Conservation (phyloP, 2,329 filamentous ascomycete species). For the Pseudocercospora musae region DNA sequence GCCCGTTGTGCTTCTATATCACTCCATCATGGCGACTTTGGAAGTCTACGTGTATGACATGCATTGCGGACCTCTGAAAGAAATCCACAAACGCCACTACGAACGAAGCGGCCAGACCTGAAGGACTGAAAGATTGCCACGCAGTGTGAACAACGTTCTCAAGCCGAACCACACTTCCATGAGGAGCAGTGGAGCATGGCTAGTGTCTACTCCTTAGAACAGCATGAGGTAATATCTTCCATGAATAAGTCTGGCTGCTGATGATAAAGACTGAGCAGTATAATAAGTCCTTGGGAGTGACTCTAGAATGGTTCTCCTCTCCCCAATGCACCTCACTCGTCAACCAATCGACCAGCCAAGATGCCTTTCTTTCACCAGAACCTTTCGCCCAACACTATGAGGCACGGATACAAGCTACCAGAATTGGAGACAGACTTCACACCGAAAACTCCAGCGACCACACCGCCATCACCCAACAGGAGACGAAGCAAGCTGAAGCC, state of each 20-base stretch:
- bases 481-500: slow-evolving; percentile 2
- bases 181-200: slow-evolving; percentile 1
- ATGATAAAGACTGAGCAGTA: not conserved
- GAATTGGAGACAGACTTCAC: not conserved
- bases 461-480: not conserved
- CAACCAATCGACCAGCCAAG: not conserved
- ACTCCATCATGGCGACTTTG: not conserved
- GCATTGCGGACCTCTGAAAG: not conserved
- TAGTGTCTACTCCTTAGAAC: not conserved
- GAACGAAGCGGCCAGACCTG: not conserved
- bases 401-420: not conserved
- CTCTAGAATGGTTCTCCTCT: not conserved
- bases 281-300: not conserved
- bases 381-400: not conserved
- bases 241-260: not conserved
- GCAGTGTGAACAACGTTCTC: not conserved
- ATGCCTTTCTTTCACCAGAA: slow-evolving; percentile 4
- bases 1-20: not conserved
- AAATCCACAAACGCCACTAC: not conserved
- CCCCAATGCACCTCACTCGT: not conserved
- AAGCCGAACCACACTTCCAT: slow-evolving; percentile 1
- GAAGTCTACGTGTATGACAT: not conserved
- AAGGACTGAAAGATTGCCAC: not conserved
- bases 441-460: not conserved
- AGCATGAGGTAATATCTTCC: not conserved